Evolutionary conservation across 2,329 filamentous ascomycete species (phyloP).

Genomic region (Coniochaeta hoffmannii): DNA sequence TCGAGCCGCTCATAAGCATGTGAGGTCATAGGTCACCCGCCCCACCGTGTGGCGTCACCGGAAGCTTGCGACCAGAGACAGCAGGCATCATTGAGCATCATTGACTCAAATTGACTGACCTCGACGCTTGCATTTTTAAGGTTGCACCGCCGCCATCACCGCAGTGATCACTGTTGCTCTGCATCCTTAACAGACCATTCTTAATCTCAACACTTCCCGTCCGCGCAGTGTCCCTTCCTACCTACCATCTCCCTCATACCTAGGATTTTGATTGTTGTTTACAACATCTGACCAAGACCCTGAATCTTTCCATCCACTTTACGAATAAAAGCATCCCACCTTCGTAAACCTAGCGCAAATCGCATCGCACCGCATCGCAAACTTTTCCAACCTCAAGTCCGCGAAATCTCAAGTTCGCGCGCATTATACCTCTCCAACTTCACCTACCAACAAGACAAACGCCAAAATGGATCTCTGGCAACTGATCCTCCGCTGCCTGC

Average conservation of each 20-base stretch:
- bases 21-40: conserved; percentile 2
- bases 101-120: background rate
- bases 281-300: too few species aligned
- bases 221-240: too few species aligned
- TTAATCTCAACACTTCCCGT: background rate
- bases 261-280: background rate
- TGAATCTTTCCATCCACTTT: too few species aligned
- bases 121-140: background rate
- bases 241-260: background rate
- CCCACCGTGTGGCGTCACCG: background rate
- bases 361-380: background rate
- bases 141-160: background rate
- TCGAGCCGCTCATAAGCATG: background rate
- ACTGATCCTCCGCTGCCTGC: conserved; percentile 37
- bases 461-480: conserved; percentile 32
- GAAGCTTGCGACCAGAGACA: background rate
- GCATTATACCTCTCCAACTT: background rate
- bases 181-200: background rate
- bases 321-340: background rate
- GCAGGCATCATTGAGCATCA: background rate
- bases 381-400: background rate
- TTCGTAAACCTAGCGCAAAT: background rate
- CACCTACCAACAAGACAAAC: background rate
- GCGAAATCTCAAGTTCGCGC: background rate
- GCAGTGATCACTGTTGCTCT: background rate